Conservation (phyloP, 1,284 basidiomycete species). For the Pyrrhoderma lamaoense region DNA sequence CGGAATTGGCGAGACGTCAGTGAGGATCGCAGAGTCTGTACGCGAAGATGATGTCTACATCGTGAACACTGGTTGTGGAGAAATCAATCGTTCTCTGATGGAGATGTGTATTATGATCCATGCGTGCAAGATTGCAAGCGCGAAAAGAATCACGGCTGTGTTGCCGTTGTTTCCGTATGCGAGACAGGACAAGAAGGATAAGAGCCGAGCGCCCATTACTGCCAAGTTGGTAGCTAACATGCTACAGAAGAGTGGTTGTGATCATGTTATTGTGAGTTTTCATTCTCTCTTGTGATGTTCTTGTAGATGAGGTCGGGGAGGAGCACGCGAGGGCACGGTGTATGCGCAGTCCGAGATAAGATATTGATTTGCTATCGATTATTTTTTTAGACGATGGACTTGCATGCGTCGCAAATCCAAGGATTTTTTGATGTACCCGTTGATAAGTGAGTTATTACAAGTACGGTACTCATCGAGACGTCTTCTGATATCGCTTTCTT, state of each 20-base stretch:
- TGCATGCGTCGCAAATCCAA: constrained; percentile 98
- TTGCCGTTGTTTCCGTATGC: constrained; percentile 93
- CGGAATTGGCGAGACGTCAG: constrained; percentile 87
- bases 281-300: constrained; percentile 5
- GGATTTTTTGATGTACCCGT: constrained; percentile 99
- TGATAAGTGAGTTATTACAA: constrained; percentile 87
- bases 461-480: not conserved
- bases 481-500: constrained; percentile 10
- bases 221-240: constrained; percentile 99
- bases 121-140: constrained; percentile 96
- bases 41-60: constrained; percentile 99
- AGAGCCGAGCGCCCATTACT: constrained; percentile 96
- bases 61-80: constrained; percentile 88
- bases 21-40: constrained; percentile 92
- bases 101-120: constrained; percentile 99
- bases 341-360: not conserved
- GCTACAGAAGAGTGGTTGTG: constrained; percentile 95
- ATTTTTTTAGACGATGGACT: constrained; percentile 82
- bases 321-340: not conserved
- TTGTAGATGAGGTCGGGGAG: not conserved
- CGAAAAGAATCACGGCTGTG: constrained; percentile 94
- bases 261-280: constrained; percentile 90
- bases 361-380: not conserved
- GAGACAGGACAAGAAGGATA: constrained; percentile 99
- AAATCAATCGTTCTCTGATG: constrained; percentile 87